Conservation (phyloP, 2,329 filamentous ascomycete species). For the Aureobasidium namibiae region DNA sequence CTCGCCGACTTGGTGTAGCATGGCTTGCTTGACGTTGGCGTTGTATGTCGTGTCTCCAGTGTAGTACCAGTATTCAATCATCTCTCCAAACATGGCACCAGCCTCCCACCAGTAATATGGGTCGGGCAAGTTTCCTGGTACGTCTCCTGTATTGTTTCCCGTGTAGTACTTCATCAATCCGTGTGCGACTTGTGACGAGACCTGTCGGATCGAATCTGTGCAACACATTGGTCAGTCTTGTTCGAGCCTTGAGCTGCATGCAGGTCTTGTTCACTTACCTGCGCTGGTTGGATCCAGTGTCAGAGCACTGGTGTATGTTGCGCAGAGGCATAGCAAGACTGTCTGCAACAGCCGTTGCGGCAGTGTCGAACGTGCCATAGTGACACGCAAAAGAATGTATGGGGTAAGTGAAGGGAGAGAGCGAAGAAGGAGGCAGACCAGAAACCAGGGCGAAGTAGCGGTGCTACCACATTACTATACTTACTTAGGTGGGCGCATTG, state of each 20-base stretch:
- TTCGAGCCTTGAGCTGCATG: neutral
- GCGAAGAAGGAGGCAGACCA: slow-evolving; percentile 3
- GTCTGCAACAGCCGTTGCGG: slow-evolving; percentile 9
- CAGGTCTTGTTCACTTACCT: neutral
- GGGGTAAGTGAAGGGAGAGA: neutral
- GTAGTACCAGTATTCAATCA: slow-evolving; percentile 63
- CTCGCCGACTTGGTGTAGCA: slow-evolving; percentile 52
- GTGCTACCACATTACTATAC: slow-evolving; percentile 8
- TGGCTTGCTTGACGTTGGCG: slow-evolving; percentile 46
- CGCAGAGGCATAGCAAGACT: slow-evolving; percentile 5
- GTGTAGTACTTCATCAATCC: slow-evolving; percentile 27
- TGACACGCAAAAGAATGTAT: slow-evolving; percentile 7
- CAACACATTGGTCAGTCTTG: neutral
- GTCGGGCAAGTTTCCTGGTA: slow-evolving; percentile 32
- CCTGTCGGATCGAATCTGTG: slow-evolving; percentile 24
- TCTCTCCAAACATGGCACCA: slow-evolving; percentile 52
- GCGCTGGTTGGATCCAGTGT: slow-evolving; percentile 1
- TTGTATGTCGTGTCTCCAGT: slow-evolving; percentile 61
- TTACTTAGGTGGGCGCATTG: neutral
- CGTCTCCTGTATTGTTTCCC: slow-evolving; percentile 24
- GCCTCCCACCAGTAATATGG: slow-evolving; percentile 74
- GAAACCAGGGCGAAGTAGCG: neutral
- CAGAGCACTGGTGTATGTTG: neutral
- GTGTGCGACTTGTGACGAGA: slow-evolving; percentile 25
- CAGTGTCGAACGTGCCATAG: neutral